Base-by-base conservation (phyloP, 805 yeast species). In the Alloascoidea africana region DNA sequence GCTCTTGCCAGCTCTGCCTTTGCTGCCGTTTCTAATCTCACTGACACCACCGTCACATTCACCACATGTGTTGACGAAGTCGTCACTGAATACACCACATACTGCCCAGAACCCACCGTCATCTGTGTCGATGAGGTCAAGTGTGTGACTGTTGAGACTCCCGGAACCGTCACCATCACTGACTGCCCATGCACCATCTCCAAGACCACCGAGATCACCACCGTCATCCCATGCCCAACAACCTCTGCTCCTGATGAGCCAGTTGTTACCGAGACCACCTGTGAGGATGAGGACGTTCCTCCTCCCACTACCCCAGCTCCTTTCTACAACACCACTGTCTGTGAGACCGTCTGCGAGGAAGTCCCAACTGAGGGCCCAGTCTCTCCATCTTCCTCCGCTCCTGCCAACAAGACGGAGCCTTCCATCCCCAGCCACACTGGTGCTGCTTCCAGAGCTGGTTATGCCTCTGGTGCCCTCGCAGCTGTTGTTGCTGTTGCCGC, bases 101-200 rank as follows among this genome's bases (percentile, higher is more conserved):
- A 73, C 74, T 76, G 84, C 53, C 83, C 84, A 59, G 60, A 52
- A 41, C 56, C 82, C 36, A 76, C 83, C 45, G 55, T 62, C 36
- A 49, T 75, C 37, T 62, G 59, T 46, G 63, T 69, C 51, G 73
- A 73, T 67, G 66, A 65, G 63, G n/a, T n/a, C n/a, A 56, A 55
- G 56, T 73, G 81, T 51, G 62, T 67, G 68, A 70, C 77, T 44
- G 77, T 71, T 52, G 68, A 78, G 42, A 72, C 56, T 46, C 69
- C 80, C 38, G 73, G 81, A 53, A 75, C 83, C 46, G 56, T 75
- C 52, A 74, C 81, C 56, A 66, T 75, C 67, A 74, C 82, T 49
- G 75, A 76, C 62, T 66, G 72, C 50, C 78, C 78, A 58, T 75
- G 83, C 59, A 73, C 80, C 52, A 47, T 68, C 49, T 61, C 66